Evolutionary conservation across 1,139 yeast genomes (phyloP), one percentile per base, ranked within the genome.

Genomic region (Taphrina sp.): DNA sequence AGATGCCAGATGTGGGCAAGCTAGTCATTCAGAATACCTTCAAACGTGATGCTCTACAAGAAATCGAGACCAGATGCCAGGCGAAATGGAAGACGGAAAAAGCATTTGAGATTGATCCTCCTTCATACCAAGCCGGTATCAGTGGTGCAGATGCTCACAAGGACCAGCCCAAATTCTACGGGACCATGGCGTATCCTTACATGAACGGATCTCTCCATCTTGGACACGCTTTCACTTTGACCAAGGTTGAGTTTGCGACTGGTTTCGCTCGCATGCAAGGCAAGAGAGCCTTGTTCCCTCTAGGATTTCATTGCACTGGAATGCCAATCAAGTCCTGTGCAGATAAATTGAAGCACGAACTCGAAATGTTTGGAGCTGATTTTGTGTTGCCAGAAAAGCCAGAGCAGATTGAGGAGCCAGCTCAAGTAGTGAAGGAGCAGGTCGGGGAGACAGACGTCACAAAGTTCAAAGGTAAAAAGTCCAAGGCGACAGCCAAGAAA

Each of bases 221-320:
- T 52, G 99, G 99, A 57, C 99, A 94, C 71, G 82, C 90, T 64
- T 94, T 92, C 75, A 92, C 98, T 38, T 77, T 92, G 64, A 88
- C 97, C 59, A 94, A 94, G 73, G 95, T 82, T 54, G 99, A 94
- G 71, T 94, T 85, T 70, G 85, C 94, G 55, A 78, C 87, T 58
- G 97, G 98, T 58, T 94, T 85, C 68, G 96, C 92, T 73, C 82
- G 97, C 72, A 85, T 94, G 92, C 78, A 79, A 67, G 97, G 97
- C 63, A 88, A 85, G 72, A 80, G 85, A 65, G 96, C 96, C 33
- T 75, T 92, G 61, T 92, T 88, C 74, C 98, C 99, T 52, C 78
- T 94, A 60, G 99, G 98, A 55, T 92, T 92, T 83, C 99, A 92
- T 73, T 94, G 98, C 78, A 92, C 98, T 42, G 99, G 99, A 76